A percentile compares a stretch with the other conserved stretches of the same genome.
Evolutionary conservation across 352 stramenopile species (phyloP).

Genomic region (Globisporangium orthogonon): DNA sequence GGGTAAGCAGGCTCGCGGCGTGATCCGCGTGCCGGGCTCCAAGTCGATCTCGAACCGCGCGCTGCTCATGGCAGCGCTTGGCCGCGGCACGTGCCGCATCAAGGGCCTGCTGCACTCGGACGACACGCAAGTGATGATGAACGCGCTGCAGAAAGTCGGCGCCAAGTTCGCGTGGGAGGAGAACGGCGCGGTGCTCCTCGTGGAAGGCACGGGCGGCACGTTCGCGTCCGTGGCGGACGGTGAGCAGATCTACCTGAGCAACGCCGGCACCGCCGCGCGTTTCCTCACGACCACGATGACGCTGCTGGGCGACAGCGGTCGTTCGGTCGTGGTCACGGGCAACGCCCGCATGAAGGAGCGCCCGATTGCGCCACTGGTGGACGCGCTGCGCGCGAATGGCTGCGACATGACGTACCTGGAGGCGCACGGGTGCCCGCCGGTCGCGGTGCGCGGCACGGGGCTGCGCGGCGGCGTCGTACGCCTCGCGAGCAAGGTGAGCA

Average conservation of each 20-base stretch:
- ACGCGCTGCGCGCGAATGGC: conserved; percentile 89
- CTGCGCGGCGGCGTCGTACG: conserved; percentile 65
- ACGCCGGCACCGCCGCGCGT: conserved; percentile 91
- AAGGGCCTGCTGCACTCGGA: conserved; percentile 94
- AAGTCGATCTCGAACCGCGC: conserved; percentile 99
- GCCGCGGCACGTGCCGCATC: conserved; percentile 71
- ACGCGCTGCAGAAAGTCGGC: conserved; percentile 90
- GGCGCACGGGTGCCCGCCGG: conserved; percentile 55
- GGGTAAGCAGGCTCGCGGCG: conserved; percentile 33
- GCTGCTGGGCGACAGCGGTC: conserved; percentile 34
- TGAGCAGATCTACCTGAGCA: conserved; percentile 80
- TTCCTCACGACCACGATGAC: conserved; percentile 92
- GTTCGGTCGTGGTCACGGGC: conserved; percentile 84
- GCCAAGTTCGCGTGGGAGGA: conserved; percentile 80
- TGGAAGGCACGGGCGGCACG: conserved; percentile 66
- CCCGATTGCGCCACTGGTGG: conserved; percentile 93
- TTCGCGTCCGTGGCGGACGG: conserved; percentile 41
- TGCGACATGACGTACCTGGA: conserved; percentile 71
- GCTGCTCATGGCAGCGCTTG: conserved; percentile 93
- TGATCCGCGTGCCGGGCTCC: conserved; percentile 90
- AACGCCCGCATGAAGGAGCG: conserved; percentile 96
- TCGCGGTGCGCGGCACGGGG: conserved; percentile 70
- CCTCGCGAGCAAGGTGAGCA: conserved; percentile 92
- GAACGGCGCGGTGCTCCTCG: conserved; percentile 63
- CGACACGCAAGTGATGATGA: conserved; percentile 98